Evolutionary conservation across 2,329 filamentous ascomycete genomes (phyloP).

Genomic region (Boeremia lycopersici): DNA sequence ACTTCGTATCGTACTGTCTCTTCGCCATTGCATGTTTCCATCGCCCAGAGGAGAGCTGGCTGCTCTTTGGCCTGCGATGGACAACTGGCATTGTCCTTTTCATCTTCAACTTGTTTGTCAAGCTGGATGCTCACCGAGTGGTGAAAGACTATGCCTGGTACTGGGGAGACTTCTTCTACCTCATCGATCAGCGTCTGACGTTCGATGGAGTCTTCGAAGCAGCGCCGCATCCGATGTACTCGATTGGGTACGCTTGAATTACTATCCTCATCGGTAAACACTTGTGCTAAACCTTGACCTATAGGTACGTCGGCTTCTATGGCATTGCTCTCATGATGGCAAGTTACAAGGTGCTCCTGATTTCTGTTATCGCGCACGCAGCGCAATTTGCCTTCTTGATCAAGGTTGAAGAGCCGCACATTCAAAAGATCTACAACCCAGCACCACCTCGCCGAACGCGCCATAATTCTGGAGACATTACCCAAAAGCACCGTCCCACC

Average conservation of each 20-base stretch:
- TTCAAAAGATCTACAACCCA: conserved; percentile 96
- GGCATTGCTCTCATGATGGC: conserved; percentile 98
- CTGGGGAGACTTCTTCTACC: conserved; percentile 99
- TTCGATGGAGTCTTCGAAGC: conserved; percentile 99
- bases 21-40: conserved; percentile 89
- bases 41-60: conserved; percentile 73
- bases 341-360: conserved; percentile 96
- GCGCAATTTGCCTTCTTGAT: conserved; percentile 93
- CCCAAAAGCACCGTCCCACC: conserved; percentile 47
- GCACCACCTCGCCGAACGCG: conserved; percentile 75
- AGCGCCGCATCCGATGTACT: conserved; percentile 67
- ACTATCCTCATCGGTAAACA: not conserved
- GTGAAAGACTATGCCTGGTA: conserved; percentile 99
- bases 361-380: conserved; percentile 92
- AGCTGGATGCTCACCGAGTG: conserved; percentile 94
- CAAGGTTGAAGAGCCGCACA: conserved; percentile 94
- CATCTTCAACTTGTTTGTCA: conserved; percentile 97
- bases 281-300: conserved; percentile 9
- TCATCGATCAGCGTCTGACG: conserved; percentile 95
- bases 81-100: conserved; percentile 76
- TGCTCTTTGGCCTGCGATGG: conserved; percentile 79
- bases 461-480: conserved; percentile 47
- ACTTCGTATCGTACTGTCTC: conserved; percentile 95
- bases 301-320: conserved; percentile 94
- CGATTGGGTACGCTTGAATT: conserved; percentile 14